A percentile compares a stretch with the other conserved stretches of the same genome.
These are phyloP conservation scores for Solanum infundibuliforme DNA, from an alignment of 257 asterid genomes.

Conservation along the genomic window DNA sequence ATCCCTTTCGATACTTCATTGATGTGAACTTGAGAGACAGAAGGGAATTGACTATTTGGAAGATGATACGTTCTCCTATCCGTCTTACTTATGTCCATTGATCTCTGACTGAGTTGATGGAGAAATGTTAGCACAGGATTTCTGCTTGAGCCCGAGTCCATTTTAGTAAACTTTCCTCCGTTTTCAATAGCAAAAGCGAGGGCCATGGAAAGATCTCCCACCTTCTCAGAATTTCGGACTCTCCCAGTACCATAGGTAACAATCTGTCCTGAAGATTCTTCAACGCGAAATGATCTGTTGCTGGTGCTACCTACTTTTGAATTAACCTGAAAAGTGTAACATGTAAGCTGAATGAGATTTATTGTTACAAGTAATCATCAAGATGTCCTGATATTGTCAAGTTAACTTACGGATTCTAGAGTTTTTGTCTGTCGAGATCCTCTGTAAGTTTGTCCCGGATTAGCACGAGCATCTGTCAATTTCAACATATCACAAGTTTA, in stretches of 20 bases:
- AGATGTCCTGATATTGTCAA: background rate
- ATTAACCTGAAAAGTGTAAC: slow-evolving; percentile 31
- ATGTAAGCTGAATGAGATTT: background rate
- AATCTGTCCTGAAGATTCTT: slow-evolving; percentile 53
- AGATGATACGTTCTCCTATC: slow-evolving; percentile 14
- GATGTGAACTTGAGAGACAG: slow-evolving; percentile 47
- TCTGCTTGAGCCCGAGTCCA: slow-evolving; percentile 27
- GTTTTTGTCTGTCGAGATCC: slow-evolving; percentile 41
- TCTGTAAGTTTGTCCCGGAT: slow-evolving; percentile 33
- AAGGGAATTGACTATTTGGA: slow-evolving; percentile 17
- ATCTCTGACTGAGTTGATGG: slow-evolving; percentile 48
- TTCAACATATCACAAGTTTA: background rate
- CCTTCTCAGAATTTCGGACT: slow-evolving; percentile 33
- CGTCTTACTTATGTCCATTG: slow-evolving; percentile 29
- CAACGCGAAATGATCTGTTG: slow-evolving; percentile 19
- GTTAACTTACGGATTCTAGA: slow-evolving; percentile 47
- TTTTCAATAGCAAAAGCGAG: slow-evolving; percentile 60
- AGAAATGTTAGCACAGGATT: slow-evolving; percentile 54
- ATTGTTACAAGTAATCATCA: background rate
- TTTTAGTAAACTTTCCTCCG: slow-evolving; percentile 38
- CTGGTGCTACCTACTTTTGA: slow-evolving; percentile 20
- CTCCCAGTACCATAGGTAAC: slow-evolving; percentile 35
- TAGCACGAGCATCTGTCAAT: slow-evolving; percentile 39
- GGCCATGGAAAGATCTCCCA: slow-evolving; percentile 49
- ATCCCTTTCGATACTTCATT: slow-evolving; percentile 72